Percentiles rank a stretch among this genome's conserved stretches.
These are phyloP conservation scores for Mytilinidion resinicola DNA, from an alignment of 495 filamentous ascomycete genomes.

Conservation along the genomic window DNA sequence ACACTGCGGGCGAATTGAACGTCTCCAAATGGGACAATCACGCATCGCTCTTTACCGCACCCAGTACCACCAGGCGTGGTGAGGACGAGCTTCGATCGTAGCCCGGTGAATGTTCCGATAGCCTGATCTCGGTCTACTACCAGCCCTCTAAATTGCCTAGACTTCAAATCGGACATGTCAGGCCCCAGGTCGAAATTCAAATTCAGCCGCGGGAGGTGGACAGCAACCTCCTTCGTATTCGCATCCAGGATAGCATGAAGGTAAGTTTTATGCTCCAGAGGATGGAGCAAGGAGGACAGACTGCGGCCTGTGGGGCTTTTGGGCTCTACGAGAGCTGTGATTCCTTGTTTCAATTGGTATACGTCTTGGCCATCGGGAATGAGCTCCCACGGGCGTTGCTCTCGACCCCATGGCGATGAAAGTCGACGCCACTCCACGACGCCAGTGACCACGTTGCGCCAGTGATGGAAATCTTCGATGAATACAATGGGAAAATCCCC, in stretches of 20 bases:
- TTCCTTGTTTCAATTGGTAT: neutral
- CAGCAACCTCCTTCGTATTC: neutral
- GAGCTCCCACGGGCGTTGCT: constrained; percentile 24
- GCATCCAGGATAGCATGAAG: neutral
- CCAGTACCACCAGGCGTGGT: no score
- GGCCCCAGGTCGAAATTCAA: neutral
- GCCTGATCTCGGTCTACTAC: neutral
- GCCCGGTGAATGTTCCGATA: constrained; percentile 2
- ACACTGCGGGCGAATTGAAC: constrained; percentile 41
- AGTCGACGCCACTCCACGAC: constrained; percentile 47
- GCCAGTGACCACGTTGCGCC: constrained; percentile 46
- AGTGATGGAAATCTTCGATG: constrained; percentile 48
- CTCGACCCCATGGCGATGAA: constrained; percentile 39
- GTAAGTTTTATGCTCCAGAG: neutral
- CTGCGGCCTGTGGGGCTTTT: neutral
- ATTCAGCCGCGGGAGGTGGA: constrained; percentile 3
- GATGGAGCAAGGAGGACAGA: neutral
- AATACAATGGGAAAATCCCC: constrained; percentile 45
- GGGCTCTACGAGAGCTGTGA: neutral
- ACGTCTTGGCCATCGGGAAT: neutral
- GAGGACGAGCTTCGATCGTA: neutral
- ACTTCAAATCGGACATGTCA: neutral
- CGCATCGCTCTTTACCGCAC: neutral
- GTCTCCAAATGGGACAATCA: constrained; percentile 2
- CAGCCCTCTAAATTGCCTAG: constrained; percentile 2